Conservation (phyloP, 2,329 filamentous ascomycete genomes). For the Monosporascus sp. region DNA sequence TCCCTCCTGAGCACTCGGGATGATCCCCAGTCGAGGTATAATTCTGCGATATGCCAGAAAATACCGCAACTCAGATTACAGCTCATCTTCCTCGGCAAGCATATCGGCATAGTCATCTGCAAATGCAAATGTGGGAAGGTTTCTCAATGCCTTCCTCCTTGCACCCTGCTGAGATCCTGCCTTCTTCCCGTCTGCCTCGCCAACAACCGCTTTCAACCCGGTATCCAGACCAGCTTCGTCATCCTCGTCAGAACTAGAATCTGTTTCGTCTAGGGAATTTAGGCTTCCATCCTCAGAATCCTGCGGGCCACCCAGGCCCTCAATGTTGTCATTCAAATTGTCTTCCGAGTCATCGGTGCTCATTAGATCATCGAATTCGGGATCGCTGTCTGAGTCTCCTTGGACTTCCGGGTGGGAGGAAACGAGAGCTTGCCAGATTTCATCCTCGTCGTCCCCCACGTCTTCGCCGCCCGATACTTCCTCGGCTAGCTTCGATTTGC, state of each 20-base stretch:
- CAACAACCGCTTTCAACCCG: slow-evolving; percentile 33
- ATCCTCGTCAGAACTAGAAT: slow-evolving; percentile 33
- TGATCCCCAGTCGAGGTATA: no score
- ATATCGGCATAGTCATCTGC: slow-evolving; percentile 89
- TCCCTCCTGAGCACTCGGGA: no score
- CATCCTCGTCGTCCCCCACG: slow-evolving; percentile 60
- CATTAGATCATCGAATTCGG: slow-evolving; percentile 39
- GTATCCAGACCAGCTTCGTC: slow-evolving; percentile 35
- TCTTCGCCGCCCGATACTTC: slow-evolving; percentile 30
- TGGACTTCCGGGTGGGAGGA: slow-evolving; percentile 73
- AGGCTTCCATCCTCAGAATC: slow-evolving; percentile 33
- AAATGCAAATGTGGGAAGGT: slow-evolving; percentile 86
- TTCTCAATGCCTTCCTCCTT: slow-evolving; percentile 80
- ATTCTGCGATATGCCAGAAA: not conserved
- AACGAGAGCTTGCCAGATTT: slow-evolving; percentile 89
- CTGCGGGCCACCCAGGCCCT: slow-evolving; percentile 33
- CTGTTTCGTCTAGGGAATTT: slow-evolving; percentile 28
- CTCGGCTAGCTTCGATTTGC: slow-evolving; percentile 51
- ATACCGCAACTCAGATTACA: slow-evolving; percentile 4
- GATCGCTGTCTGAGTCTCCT: slow-evolving; percentile 48
- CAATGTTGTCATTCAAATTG: slow-evolving; percentile 40
- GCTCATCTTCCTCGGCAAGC: slow-evolving; percentile 54
- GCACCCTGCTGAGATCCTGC: slow-evolving; percentile 38
- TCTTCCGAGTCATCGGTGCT: slow-evolving; percentile 42
- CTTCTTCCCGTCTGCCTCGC: slow-evolving; percentile 38